Evolutionary conservation across 2,329 filamentous ascomycete genomes (phyloP), one percentile per base, ranked within the genome.

Genomic region (Penicillium vulpinum): DNA sequence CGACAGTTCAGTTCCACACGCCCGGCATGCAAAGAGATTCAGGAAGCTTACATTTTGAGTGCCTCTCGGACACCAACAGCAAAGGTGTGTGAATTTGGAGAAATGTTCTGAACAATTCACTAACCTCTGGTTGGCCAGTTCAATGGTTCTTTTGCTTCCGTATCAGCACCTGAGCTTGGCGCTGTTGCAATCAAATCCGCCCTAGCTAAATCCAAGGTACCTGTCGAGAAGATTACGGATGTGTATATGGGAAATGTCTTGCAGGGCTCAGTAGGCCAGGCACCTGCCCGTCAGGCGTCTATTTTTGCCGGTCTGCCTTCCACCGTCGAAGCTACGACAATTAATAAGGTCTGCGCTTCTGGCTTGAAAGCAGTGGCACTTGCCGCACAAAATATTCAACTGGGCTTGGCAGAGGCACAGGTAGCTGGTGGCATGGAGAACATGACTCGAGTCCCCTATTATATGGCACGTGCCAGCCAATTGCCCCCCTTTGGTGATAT

Each of bases 201-300:
- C 28, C 77, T 99, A 52, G 85, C 88, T 66, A 96, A 94, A 76
- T 95, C 92, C 51, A 88, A 86, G 62, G 84, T 97, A 7, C 92
- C 94, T 2, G 75, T 86, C 51, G 86, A 88, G 33, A 89, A 89
- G 72, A 91, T 97, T 69, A 89, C 88, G 62, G 90, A 96, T 76
- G 91, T 97, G 16, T 97, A 97, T 80, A 96, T 97, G 90, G 94
- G 94, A 72, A 96, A 97, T 70, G 94, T 97, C 10, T 83, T 97
- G 39, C 88, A 92, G 74, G 93, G 83, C 43, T 85, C 84, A 18
- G 84, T 94, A 6, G 94, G 94, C 44, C 94, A 99, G 78, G 86
- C 94, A 0, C 94, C 94, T 2, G 93, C 94, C 22, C 87, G 94
- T 47, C 94, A 99, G 78, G 94, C 94, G 11, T 81, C 86, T 63